These are phyloP conservation scores for Sporobolomyces roseus DNA, from an alignment of 768 basidiomycete genomes.

Conservation along the genomic window DNA sequence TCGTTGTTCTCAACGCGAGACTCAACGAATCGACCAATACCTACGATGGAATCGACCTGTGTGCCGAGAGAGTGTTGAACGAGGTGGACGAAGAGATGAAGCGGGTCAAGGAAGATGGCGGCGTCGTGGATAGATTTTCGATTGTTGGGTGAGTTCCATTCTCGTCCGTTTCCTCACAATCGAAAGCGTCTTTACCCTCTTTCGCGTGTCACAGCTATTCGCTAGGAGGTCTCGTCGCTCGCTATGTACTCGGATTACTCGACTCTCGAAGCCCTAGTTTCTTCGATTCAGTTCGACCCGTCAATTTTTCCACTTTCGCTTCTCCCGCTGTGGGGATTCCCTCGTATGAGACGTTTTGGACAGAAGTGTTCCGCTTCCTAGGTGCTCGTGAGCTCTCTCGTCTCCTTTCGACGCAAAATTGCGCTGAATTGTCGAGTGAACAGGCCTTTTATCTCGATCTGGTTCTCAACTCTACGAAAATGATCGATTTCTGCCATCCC, in stretches of 20 bases:
- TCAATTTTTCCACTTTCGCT: conserved; percentile 78
- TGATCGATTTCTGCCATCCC: conserved; percentile 56
- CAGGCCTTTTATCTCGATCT: conserved; percentile 63
- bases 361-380: conserved; percentile 56
- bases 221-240: conserved; percentile 74
- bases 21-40: conserved; percentile 61
- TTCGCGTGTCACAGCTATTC: conserved; percentile 63
- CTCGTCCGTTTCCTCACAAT: background rate
- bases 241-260: conserved; percentile 67
- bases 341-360: conserved; percentile 60
- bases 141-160: conserved; percentile 34
- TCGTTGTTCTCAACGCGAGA: conserved; percentile 65
- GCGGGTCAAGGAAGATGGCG: conserved; percentile 55
- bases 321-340: conserved; percentile 73
- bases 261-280: conserved; percentile 52
- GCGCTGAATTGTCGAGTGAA: background rate
- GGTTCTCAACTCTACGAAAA: conserved; percentile 72
- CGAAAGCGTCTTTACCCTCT: conserved; percentile 22
- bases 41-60: conserved; percentile 81
- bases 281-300: conserved; percentile 65
- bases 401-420: background rate
- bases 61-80: conserved; percentile 70
- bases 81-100: conserved; percentile 65
- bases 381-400: conserved; percentile 53
- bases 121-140: conserved; percentile 54